phyloP scores from a whole-genome alignment of 768 basidiomycete genomes.

The Auriculariales sp. region DNA sequence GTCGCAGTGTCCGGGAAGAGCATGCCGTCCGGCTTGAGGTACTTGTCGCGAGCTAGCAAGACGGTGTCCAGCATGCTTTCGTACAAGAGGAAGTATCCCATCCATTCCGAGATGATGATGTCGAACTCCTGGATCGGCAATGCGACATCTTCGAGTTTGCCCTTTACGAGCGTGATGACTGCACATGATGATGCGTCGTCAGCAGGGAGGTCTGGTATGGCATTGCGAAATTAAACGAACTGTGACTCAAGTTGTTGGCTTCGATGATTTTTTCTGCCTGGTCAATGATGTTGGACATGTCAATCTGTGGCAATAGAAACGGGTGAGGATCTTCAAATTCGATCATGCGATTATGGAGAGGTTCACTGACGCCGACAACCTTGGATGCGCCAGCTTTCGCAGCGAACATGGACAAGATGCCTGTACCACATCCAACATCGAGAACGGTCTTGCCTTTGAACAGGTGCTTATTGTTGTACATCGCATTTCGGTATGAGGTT shows the following conservation, averaged over 20 bases:
- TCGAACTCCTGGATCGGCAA: slow-evolving; percentile 87
- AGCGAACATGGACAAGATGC: slow-evolving; percentile 96
- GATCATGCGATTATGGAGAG: not conserved
- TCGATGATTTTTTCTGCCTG: slow-evolving; percentile 95
- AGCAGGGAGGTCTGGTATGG: not conserved
- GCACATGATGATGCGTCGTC: not conserved
- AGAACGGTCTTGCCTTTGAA: slow-evolving; percentile 96
- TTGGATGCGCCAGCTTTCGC: slow-evolving; percentile 89
- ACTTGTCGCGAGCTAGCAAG: slow-evolving; percentile 89
- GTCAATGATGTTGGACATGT: slow-evolving; percentile 99
- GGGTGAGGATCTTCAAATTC: no score
- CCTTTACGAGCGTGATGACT: slow-evolving; percentile 94
- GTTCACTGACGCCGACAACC: slow-evolving; percentile 68
- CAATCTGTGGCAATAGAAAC: slow-evolving; percentile 43
- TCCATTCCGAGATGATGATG: slow-evolving; percentile 99
- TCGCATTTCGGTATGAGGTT: slow-evolving; percentile 85
- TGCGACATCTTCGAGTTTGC: slow-evolving; percentile 87
- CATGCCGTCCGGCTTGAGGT: slow-evolving; percentile 77
- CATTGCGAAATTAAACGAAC: slow-evolving; percentile 31
- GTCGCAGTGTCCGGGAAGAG: slow-evolving; percentile 95
- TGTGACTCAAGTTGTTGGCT: slow-evolving; percentile 90
- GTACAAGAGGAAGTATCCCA: slow-evolving; percentile 99
- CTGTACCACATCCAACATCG: slow-evolving; percentile 97
- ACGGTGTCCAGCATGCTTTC: slow-evolving; percentile 99
- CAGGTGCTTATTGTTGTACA: slow-evolving; percentile 85